These are phyloP conservation scores for Aureobasidium sp. DNA, from an alignment of 2,329 filamentous ascomycete genomes.

Conservation along the genomic window DNA sequence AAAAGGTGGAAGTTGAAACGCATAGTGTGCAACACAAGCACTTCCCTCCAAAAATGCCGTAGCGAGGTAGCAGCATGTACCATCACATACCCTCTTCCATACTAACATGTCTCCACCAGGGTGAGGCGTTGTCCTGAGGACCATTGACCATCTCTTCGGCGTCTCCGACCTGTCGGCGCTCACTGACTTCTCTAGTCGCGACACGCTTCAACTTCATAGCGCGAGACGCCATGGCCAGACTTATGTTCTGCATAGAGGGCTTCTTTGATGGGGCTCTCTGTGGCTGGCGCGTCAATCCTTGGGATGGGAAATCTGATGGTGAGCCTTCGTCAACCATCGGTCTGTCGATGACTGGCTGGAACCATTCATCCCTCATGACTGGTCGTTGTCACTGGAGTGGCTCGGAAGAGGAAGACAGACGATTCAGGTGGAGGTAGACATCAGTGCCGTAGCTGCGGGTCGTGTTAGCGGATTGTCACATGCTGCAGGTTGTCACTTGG, in stretches of 20 bases:
- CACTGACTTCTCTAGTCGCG: constrained; percentile 65
- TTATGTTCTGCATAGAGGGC: constrained; percentile 40
- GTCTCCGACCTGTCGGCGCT: constrained; percentile 85
- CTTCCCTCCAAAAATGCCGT: neutral
- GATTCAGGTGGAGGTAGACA: constrained; percentile 95
- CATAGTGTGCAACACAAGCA: neutral
- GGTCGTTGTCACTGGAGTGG: constrained; percentile 88
- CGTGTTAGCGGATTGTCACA: constrained; percentile 18
- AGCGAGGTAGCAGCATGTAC: neutral
- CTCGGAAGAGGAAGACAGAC: constrained; percentile 89
- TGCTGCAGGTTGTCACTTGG: neutral
- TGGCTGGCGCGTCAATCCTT: constrained; percentile 41
- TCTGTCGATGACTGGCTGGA: constrained; percentile 26
- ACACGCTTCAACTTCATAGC: constrained; percentile 56
- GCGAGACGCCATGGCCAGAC: constrained; percentile 32
- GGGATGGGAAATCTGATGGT: constrained; percentile 29
- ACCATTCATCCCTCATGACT: constrained; percentile 71
- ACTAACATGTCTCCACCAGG: constrained; percentile 42
- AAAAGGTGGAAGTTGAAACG: neutral
- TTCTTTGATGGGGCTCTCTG: constrained; percentile 16
- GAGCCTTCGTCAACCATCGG: constrained; percentile 22
- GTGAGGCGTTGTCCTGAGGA: constrained; percentile 20
- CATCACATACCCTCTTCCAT: constrained; percentile 41
- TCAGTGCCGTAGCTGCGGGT: constrained; percentile 80
- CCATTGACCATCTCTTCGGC: constrained; percentile 64